These are phyloP conservation scores for Carallia brachiata DNA, from an alignment of 345 rosid genomes.

Conservation along the genomic window DNA sequence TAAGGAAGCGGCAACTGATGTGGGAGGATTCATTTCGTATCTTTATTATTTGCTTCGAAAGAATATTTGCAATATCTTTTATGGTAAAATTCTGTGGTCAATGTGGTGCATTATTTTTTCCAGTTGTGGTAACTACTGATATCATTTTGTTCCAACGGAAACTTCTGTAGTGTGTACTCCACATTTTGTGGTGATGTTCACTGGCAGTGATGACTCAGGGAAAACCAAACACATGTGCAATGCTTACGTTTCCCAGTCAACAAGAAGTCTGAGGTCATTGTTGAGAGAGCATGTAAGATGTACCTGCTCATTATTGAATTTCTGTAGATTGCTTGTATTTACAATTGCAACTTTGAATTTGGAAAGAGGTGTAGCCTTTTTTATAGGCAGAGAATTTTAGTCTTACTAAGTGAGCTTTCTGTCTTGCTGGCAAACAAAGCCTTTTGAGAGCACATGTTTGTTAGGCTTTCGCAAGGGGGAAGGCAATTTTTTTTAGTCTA, in stretches of 20 bases:
- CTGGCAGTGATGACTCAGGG: slow-evolving; percentile 42
- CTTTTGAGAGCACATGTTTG: too few species aligned
- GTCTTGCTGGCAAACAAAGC: too few species aligned
- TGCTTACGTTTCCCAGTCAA: slow-evolving; percentile 84
- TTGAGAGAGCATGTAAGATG: slow-evolving; percentile 81
- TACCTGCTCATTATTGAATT: slow-evolving; percentile 1
- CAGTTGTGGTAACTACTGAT: background rate
- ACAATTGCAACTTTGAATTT: background rate
- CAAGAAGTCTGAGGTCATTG: slow-evolving; percentile 72
- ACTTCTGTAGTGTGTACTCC: slow-evolving; percentile 69
- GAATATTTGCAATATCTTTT: slow-evolving; percentile 66
- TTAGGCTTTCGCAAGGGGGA: too few species aligned
- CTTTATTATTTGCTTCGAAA: slow-evolving; percentile 80
- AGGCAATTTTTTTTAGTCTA: too few species aligned
- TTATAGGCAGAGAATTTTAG: background rate
- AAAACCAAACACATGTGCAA: slow-evolving; percentile 45
- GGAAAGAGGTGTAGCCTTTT: too few species aligned
- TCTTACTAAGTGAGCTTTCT: too few species aligned
- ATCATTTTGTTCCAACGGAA: slow-evolving; percentile 20
- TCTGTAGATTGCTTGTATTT: background rate
- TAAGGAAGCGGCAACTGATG: slow-evolving; percentile 54
- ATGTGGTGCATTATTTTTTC: background rate
- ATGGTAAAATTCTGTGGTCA: slow-evolving; percentile 48
- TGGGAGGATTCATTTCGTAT: slow-evolving; percentile 96
- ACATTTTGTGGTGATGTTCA: slow-evolving; percentile 89